Base-by-base conservation (phyloP, 306 rosid genomes). In the Acacia melanoxylon region DNA sequence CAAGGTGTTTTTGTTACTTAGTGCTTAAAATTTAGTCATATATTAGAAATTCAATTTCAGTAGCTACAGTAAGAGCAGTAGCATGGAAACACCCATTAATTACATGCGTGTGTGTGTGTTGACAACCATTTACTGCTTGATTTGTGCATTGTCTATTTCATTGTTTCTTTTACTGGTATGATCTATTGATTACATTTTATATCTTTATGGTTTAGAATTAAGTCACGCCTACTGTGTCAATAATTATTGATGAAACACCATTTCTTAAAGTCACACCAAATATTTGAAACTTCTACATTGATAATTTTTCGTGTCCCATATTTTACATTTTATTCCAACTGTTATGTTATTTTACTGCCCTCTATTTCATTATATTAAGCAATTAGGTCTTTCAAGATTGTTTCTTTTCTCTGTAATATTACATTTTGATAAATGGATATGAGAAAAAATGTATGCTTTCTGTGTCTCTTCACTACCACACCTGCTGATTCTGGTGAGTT, bases 401-500 rank as follows among this genome's bases (percentile, higher is more conserved):
- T 52, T 76, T 14, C 19, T 27, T 61, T 41, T 27, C 27, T 42
- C 27, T 61, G 54, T 62, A 33, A 81, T 42, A 27, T 10, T 59
- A n/a, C 15, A 63, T 73, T 54, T 2, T 24, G 52, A 40, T 15
- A 66, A 66, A 44, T n/a, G 79, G 66, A n/a, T 72, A 48, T 68
- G 52, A 51, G 19, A 33, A n/a, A 20, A 33, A n/a, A 11, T 15
- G 44, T 10, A 25, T 13, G n/a, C 49, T 24, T 71, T 22, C 58
- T 71, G 40, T n/a, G 44, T n/a, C 35, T 62, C 54, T 72, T 70
- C 49, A 10, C 61, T 44, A n/a, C 56, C 49, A 46, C 31, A 13
- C n/a, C 40, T 46, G 33, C 78, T 74, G 65, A 70, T 67, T 37
- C 33, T 77, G 33, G 63, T 70, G 48, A 61, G 29, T 52, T 35